These are phyloP conservation scores for Cymbopogon flexuosus DNA, from an alignment of 202 grass and related monocot species.

Conservation along the genomic window DNA sequence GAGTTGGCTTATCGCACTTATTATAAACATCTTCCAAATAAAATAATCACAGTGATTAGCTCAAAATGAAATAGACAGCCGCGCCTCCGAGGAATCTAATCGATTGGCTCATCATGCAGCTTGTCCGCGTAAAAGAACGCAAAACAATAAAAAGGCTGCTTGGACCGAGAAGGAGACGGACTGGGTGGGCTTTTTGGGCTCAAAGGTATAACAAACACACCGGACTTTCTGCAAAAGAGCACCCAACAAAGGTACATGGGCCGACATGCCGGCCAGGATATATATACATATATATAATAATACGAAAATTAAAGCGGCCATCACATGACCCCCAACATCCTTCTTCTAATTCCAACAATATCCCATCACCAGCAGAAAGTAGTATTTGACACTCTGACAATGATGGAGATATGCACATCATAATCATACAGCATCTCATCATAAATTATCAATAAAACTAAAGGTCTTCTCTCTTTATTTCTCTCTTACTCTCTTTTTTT, in stretches of 20 bases:
- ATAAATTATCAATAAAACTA: neutral
- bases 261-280: neutral
- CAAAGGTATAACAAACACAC: neutral
- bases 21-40: neutral
- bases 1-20: neutral
- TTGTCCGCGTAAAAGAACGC: neutral
- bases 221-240: conserved; percentile 24
- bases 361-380: neutral
- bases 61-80: neutral
- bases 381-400: neutral
- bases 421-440: neutral
- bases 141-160: neutral
- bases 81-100: neutral
- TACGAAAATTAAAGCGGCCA: neutral
- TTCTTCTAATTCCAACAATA: neutral
- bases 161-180: neutral
- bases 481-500: neutral
- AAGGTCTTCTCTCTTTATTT: neutral
- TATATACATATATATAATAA: neutral
- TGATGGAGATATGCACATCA: neutral
- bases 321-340: conserved; percentile 24
- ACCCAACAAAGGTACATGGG: neutral
- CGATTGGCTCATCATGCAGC: neutral
- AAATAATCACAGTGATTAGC: neutral
- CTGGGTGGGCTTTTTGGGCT: conserved; percentile 41